Evolutionary conservation across 306 rosid genomes (phyloP).

Genomic region (Alnus rubra): DNA sequence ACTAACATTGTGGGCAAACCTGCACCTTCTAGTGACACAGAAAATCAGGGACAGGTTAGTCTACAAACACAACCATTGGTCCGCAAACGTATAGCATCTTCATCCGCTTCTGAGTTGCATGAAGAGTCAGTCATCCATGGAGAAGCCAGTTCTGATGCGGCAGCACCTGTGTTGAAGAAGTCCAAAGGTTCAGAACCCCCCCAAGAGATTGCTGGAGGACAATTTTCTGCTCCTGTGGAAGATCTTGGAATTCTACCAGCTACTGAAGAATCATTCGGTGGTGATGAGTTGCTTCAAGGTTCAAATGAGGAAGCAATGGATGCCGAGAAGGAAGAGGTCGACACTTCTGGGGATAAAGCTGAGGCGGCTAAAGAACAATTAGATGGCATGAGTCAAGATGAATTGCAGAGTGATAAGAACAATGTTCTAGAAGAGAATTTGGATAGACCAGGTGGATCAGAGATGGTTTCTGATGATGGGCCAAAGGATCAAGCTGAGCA

Average conservation of each 20-base stretch:
- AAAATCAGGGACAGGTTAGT: constrained; percentile 42
- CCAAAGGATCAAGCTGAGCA: constrained; percentile 59
- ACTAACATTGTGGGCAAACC: constrained; percentile 38
- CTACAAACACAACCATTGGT: constrained; percentile 43
- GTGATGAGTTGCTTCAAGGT: constrained; percentile 59
- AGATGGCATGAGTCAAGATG: constrained; percentile 50
- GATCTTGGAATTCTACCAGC: constrained; percentile 41
- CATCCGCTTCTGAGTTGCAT: constrained; percentile 58
- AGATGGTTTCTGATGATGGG: constrained; percentile 53
- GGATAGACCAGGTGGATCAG: constrained; percentile 52
- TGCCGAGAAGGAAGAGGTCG: constrained; percentile 63
- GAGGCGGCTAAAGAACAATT: constrained; percentile 58
- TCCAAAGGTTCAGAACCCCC: constrained; percentile 66
- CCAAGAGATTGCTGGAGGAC: constrained; percentile 54
- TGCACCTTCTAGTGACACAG: constrained; percentile 50
- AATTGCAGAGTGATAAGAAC: constrained; percentile 50
- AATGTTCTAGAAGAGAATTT: constrained; percentile 51
- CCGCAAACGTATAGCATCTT: constrained; percentile 79
- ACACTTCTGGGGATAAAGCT: constrained; percentile 44
- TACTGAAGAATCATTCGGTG: constrained; percentile 57
- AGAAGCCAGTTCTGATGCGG: constrained; percentile 54
- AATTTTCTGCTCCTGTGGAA: constrained; percentile 44
- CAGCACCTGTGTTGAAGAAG: constrained; percentile 59
- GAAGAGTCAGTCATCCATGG: constrained; percentile 56
- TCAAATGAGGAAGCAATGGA: constrained; percentile 61